Base-by-base conservation (phyloP, 768 basidiomycete species). In the Chalciporus chontae region DNA sequence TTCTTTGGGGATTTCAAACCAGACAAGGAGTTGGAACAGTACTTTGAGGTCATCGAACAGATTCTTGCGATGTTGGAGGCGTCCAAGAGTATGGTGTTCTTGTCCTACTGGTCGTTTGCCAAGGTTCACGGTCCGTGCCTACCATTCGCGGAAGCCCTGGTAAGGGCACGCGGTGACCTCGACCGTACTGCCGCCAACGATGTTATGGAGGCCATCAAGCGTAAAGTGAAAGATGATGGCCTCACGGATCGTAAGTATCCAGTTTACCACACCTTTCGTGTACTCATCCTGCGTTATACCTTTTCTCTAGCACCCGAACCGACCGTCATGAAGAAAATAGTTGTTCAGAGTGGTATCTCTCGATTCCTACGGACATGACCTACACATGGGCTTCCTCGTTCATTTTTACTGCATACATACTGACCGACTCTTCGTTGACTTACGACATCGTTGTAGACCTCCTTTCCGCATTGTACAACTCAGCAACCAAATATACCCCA, bases 31-130 rank as follows among this genome's bases (percentile, higher is more conserved):
- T 74, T 98, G 21, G 90, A 95, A 61, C 69, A 72, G 29, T 80
- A 84, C 55, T 92, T 99, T 55, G 88, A 92, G 61, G 83, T 97
- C 31, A 68, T 97, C 48, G 92, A 97, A 66, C 75, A 85, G 75
- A 79, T 93, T 34, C 73, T 92, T 19, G 76, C 83, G 4, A 77
- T 97, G 64, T 71, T 96, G 29, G 85, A 90, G 52, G 90, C 94
- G 1, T 90, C 87, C 37, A 87, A 87, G 71, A 87, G 87, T 53
- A 81, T 97, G 69, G 85, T 86, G 3, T 95, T 95, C 75, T 72
- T 98, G 47, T 94, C 94, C 10, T 96, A 88, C 69, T 96, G 90
- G 85, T 75, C 81, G 4, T 98, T 99, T 67, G 94, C 94, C 15
- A 90, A 90, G 62, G 83, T 87, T 19, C 88, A 95, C 67, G 96